Evolutionary conservation across 2,329 filamentous ascomycete species (phyloP).

Genomic region (Fusarium staphyleae): DNA sequence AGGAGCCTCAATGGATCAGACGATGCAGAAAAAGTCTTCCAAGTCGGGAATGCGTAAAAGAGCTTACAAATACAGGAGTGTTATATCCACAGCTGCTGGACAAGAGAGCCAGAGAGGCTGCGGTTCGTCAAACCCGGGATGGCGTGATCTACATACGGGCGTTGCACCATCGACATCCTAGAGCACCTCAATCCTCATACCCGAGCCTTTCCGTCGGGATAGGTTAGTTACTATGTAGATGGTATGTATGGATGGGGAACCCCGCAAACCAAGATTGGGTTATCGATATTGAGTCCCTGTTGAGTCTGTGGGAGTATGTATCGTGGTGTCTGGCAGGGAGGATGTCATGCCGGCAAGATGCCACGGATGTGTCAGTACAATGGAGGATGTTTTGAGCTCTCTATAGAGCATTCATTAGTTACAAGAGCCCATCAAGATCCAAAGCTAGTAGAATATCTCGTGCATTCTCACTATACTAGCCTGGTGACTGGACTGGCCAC

Average conservation of each 20-base stretch:
- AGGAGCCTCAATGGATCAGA: neutral
- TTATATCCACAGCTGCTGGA: neutral
- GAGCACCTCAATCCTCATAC: slow-evolving; percentile 5
- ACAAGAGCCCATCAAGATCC: too few relatives aligned
- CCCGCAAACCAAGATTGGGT: slow-evolving; percentile 1
- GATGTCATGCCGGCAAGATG: neutral
- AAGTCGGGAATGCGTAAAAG: neutral
- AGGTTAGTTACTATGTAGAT: neutral
- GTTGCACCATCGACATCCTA: slow-evolving; percentile 35
- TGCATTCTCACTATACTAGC: too few relatives aligned
- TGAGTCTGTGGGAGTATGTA: neutral
- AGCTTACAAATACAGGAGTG: slow-evolving; percentile 6
- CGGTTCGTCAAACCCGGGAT: slow-evolving; percentile 15
- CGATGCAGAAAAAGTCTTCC: neutral
- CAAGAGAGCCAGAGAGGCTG: neutral
- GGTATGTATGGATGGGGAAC: neutral
- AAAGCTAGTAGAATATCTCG: too few relatives aligned
- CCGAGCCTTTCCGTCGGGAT: slow-evolving; percentile 5
- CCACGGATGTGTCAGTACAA: neutral
- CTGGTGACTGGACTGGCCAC: too few relatives aligned
- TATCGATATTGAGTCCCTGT: neutral
- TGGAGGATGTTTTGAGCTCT: too few relatives aligned
- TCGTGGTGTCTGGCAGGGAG: too few relatives aligned
- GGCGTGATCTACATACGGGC: slow-evolving; percentile 34
- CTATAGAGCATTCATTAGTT: too few relatives aligned